Conservation (phyloP, 2,329 filamentous ascomycete species). For the Talaromyces sp. region DNA sequence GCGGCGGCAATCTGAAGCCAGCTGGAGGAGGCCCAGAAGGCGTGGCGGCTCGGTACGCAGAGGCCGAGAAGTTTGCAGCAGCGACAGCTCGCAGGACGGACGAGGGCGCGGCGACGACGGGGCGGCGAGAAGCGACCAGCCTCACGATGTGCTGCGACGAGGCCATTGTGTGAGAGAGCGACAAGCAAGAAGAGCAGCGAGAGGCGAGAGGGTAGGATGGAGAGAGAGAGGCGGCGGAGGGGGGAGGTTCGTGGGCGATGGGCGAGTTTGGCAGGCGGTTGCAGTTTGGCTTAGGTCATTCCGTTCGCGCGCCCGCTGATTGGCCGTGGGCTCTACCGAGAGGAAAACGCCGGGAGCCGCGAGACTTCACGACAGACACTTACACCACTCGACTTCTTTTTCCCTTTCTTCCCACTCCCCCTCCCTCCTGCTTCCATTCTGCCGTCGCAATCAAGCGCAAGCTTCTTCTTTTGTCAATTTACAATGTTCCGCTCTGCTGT, state of each 20-base stretch:
- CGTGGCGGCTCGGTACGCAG: constrained; percentile 55
- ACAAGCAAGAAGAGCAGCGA: constrained; percentile 9
- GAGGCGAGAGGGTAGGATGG: constrained; percentile 4
- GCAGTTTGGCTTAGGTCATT: constrained; percentile 35
- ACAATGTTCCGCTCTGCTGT: constrained; percentile 87
- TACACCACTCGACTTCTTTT: neutral
- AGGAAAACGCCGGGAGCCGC: constrained; percentile 17
- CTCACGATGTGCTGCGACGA: constrained; percentile 39
- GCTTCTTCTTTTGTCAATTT: constrained; percentile 18
- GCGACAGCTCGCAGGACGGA: constrained; percentile 36
- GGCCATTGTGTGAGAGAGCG: constrained; percentile 33
- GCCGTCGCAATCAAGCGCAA: constrained; percentile 8
- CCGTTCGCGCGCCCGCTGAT: constrained; percentile 32
- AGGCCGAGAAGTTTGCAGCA: constrained; percentile 57
- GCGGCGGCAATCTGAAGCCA: constrained; percentile 71
- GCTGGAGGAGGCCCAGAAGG: constrained; percentile 72
- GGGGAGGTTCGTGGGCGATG: neutral
- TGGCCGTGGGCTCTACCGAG: constrained; percentile 28
- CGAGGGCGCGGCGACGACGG: constrained; percentile 22
- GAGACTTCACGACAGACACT: constrained; percentile 4
- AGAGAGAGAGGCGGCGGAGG: neutral
- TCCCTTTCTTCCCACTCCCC: constrained; percentile 15
- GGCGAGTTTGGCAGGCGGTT: constrained; percentile 12
- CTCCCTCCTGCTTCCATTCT: constrained; percentile 4
- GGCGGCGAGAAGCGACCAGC: constrained; percentile 37